Evolutionary conservation across 768 basidiomycete genomes (phyloP), one percentile per base, ranked within the genome.

Genomic region (Psilocybe subaeruginosa): DNA sequence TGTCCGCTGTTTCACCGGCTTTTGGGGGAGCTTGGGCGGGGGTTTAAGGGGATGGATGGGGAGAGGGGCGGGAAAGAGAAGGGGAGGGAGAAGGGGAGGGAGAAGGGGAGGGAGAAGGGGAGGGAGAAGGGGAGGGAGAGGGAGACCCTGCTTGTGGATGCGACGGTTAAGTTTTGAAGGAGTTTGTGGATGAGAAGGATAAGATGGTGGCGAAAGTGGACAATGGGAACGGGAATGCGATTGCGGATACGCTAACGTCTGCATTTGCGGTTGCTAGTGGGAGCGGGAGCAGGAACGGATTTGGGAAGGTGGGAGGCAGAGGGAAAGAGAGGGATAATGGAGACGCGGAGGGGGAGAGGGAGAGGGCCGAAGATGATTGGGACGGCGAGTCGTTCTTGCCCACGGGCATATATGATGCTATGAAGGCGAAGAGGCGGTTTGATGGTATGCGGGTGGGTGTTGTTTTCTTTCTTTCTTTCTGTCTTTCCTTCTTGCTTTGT

Each of bases 361-460:
- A 72, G 14, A 70, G 69, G 33, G 75, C 82, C 11, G 82, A 82
- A n/a, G 82, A 84, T 55, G 83, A 84, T n/a, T 74, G 77, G 65
- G 70, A 78, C 12, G 71, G 78, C 31, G 88, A 90, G 59, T 88
- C 91, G 17, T 97, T 98, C 72, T 82, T 95, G 33, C 93, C 96
- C 23, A 84, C 86, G 14, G 87, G 88, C 66, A 85, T 98, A 29
- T 97, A 97, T 73, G 92, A 95, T 65, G 95, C 93, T 16, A 86
- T 98, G 84, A 93, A 92, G 76, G 88, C 89, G 76, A 95, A 95
- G 81, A 93, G 93, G 76, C 82, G 92, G 64, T 98, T 98, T 69
- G 95, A 96, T 69, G 86, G 83, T 49, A 98, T 98, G 95, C 78
- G 91, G 75, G 92, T 93, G 64, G 19, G 45, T 47, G 56, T 67